A percentile compares a stretch with the other conserved stretches of the same genome.
These are phyloP conservation scores for Cutaneotrichosporon cutaneum DNA, from an alignment of 1,284 basidiomycete genomes.

Conservation along the genomic window DNA sequence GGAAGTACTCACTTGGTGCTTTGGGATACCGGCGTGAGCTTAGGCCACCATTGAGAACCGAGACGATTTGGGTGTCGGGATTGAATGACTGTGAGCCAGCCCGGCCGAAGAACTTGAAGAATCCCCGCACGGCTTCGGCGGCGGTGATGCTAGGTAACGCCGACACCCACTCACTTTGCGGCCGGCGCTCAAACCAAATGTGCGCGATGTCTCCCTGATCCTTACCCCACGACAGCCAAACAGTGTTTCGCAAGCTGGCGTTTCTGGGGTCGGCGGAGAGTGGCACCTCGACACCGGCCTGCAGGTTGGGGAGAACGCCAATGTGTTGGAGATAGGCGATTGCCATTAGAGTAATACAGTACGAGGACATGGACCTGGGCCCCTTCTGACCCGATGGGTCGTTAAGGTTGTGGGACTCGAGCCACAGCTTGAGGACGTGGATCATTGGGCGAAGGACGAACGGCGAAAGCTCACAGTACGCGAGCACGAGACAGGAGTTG, in stretches of 20 bases:
- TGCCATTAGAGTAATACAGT: constrained; percentile 51
- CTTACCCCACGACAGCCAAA: constrained; percentile 46
- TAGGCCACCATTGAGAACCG: constrained; percentile 42
- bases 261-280: neutral
- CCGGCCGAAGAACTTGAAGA: constrained; percentile 39
- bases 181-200: constrained; percentile 30
- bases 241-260: constrained; percentile 16
- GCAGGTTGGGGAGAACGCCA: constrained; percentile 48
- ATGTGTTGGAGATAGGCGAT: constrained; percentile 50
- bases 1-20: neutral
- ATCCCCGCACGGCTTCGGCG: constrained; percentile 39
- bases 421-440: constrained; percentile 51
- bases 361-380: constrained; percentile 48
- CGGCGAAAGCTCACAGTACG: constrained; percentile 49
- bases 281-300: constrained; percentile 28
- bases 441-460: constrained; percentile 51
- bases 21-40: constrained; percentile 2
- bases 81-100: constrained; percentile 23
- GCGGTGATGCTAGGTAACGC: constrained; percentile 28
- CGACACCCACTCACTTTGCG: constrained; percentile 31
- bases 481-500: constrained; percentile 51
- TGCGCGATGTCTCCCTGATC: constrained; percentile 38
- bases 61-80: constrained; percentile 31
- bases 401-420: constrained; percentile 44
- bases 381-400: constrained; percentile 39